Evolutionary conservation across 371 early-diverging fungal genomes (phyloP), one percentile per base, ranked within the genome.

Genomic region (Nosema muscidifuracis): DNA sequence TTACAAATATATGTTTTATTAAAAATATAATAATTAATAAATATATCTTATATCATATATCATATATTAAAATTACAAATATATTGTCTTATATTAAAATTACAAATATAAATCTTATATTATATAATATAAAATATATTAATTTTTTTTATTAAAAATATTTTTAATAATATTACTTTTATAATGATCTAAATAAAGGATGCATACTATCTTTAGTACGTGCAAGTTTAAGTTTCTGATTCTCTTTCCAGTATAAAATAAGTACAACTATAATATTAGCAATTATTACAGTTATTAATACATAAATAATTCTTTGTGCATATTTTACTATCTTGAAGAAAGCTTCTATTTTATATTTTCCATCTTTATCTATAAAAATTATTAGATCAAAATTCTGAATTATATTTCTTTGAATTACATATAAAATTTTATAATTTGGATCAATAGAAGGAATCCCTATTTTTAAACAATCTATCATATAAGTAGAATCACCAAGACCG

Each of bases 321-420:
- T 79, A 75, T 2, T 47, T 61, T 40, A 50, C 53, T 18, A 65
- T 61, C 26, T 72, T 75, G 10, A 79, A 53, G 44, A 74, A 68
- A 15, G 76, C 69, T 15, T 65, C 58, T 22, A 55, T 53, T 31
- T 63, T 68, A 34, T 75, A 67, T 3, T 65, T 60, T 12, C 63
- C 71, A 15, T 73, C 24, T 30, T 66, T 40, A 22, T 33, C 51
- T 33, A 72, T 31, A 28, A 60, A 50, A 42, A 79, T 68, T 24
- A 79, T 42, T 13, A 79, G 38, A 61, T 75, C 79, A 30, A 75
- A 73, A 34, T 79, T 79, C 34, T 74, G 79, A 22, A 79, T 69
- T 20, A 75, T 73, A 40, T 69, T 75, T 24, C 66, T 65, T n/a
- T 51, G 20, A 16, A 67, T 63, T 12, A 55, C 38, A 61, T 64